Conservation (phyloP, 371 early-diverging fungal genomes). For the Capniomyces stellatus region DNA sequence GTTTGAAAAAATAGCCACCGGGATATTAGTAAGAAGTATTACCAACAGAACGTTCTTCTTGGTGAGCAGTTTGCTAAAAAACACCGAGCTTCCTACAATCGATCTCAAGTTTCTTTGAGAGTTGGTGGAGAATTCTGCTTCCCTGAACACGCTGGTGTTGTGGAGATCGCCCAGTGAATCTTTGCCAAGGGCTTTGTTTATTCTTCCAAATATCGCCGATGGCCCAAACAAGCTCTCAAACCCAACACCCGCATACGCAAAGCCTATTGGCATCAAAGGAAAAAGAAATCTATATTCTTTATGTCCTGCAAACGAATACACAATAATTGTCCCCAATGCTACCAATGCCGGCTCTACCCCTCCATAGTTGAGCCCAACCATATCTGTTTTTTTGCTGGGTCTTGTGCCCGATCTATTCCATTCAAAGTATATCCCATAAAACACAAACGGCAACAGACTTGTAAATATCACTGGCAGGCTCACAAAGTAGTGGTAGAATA, state of each 20-base stretch:
- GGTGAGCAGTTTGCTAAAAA: background rate
- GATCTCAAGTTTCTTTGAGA: background rate
- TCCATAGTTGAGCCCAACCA: no score
- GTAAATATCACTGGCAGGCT: slow-evolving; percentile 62
- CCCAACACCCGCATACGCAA: slow-evolving; percentile 36
- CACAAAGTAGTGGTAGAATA: slow-evolving; percentile 75
- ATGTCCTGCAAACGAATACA: slow-evolving; percentile 63
- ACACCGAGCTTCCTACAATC: background rate
- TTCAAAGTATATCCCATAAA: slow-evolving; percentile 23
- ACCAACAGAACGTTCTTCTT: slow-evolving; percentile 14
- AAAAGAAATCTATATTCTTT: slow-evolving; percentile 88
- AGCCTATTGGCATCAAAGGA: slow-evolving; percentile 58
- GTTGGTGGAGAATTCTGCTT: background rate
- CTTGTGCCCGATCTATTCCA: background rate
- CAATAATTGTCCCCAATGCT: slow-evolving; percentile 28
- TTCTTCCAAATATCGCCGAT: background rate
- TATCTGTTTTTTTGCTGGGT: no score
- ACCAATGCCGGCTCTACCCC: slow-evolving; percentile 12
- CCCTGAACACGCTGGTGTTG: background rate
- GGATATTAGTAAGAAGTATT: slow-evolving; percentile 38
- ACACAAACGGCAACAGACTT: slow-evolving; percentile 43
- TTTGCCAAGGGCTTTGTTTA: background rate
- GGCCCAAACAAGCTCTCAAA: background rate
- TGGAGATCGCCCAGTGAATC: background rate
- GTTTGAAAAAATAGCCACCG: slow-evolving; percentile 46